These are phyloP conservation scores for Blastocystis hominis DNA, from an alignment of 352 stramenopile genomes.

Conservation along the genomic window DNA sequence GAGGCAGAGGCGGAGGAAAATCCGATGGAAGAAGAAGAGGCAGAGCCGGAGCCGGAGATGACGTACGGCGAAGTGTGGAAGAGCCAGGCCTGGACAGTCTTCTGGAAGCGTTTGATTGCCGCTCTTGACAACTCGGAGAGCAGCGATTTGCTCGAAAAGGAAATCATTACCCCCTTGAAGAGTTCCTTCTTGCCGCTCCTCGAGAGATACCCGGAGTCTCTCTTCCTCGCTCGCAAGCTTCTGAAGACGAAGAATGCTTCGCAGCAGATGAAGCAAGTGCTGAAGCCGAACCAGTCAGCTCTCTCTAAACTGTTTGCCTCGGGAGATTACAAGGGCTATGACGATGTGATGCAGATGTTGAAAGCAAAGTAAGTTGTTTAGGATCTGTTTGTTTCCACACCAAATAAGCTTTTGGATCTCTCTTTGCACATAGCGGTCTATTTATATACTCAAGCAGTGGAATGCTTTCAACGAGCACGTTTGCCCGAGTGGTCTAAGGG, in stretches of 20 bases:
- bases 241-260: background rate
- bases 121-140: background rate
- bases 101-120: background rate
- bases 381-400: background rate
- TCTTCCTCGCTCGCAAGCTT: background rate
- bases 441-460: background rate
- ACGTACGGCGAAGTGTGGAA: background rate
- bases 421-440: background rate
- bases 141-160: background rate
- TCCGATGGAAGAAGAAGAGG: constrained; percentile 7
- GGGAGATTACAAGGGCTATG: background rate
- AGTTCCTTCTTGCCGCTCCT: background rate
- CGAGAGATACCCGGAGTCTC: background rate
- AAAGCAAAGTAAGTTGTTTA: constrained; percentile 18
- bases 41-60: background rate
- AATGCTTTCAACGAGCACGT: background rate
- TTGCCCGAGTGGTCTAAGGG: constrained; percentile 57
- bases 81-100: background rate
- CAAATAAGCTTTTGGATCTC: background rate
- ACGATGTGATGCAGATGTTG: constrained; percentile 11
- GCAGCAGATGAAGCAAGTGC: background rate
- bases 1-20: background rate
- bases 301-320: background rate
- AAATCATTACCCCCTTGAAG: constrained; percentile 4
- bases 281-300: background rate